Evolutionary conservation across 2,329 filamentous ascomycete genomes (phyloP), one percentile per base, ranked within the genome.

Genomic region (Aureobasidium sp.): DNA sequence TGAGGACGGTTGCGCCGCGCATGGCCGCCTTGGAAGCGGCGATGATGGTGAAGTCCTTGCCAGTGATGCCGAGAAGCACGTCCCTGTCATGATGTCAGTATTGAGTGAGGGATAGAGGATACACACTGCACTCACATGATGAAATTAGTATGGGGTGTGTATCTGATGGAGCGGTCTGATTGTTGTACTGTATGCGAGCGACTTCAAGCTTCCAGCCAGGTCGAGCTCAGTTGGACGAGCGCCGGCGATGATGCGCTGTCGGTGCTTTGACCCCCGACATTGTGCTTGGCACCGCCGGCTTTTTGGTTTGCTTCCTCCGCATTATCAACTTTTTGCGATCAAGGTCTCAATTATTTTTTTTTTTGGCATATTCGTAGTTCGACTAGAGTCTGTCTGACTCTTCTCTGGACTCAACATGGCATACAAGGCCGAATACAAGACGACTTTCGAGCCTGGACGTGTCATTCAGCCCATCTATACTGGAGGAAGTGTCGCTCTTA

Each of bases 31-130:
- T 97, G 66, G 92, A 97, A 71, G 94, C 90, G 72, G 92, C 94
- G 76, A 99, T 87, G 83, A 99, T 87, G 80, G 92, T 95, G 78
- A 97, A 99, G 85, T 99, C 95, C 83, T 96, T 96, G 81, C 94
- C 95, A 64, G 93, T 97, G 77, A 99, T 96, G 73, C 94, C 94
- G 70, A 99, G 85, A 75, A 99, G 84, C 76, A 97, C 90, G 86
- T 99, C 94, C 94, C 92, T 97, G 64, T 61, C 79, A 10, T 80
- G 1, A 80, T 81, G 6, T 78, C 75, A 26, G 61, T 20, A 20
- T 27, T 3, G 82, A 76, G 48, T 81, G 71, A 8, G 15, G 27
- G 12, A 17, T 10, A 32, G 32, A 7, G 26, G 29, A 39, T 2
- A 13, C 3, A 6, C 9, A 1, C 7, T 37, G 5, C 41, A 36